phyloP scores from a whole-genome alignment of 441 rosid genomes.

The Erysimum cheiri region DNA sequence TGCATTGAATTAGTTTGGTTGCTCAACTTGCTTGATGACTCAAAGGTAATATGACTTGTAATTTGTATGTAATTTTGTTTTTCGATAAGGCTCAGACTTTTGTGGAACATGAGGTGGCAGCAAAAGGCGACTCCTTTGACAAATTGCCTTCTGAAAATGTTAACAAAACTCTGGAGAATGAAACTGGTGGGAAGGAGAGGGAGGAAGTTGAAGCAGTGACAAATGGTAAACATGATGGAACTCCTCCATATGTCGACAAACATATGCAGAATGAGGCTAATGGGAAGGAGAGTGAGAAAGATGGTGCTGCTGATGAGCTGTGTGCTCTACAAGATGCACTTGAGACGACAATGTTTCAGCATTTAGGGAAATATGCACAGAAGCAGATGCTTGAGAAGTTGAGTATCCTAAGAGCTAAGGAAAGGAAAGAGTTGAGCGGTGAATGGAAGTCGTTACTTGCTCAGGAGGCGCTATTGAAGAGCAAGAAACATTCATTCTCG shows the following conservation, averaged over 20 bases:
- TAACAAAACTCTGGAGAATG: background rate
- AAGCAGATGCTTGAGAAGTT: constrained; percentile 12
- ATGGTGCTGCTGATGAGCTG: background rate
- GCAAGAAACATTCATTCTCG: background rate
- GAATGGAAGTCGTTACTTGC: constrained; percentile 34
- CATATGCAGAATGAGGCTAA: background rate
- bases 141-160: background rate
- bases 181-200: background rate
- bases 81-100: background rate
- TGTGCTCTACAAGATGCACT: constrained; percentile 19
- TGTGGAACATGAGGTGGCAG: constrained; percentile 6
- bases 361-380: background rate
- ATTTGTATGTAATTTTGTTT: constrained; percentile 3
- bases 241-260: background rate
- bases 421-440: constrained; percentile 22
- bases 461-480: constrained; percentile 1
- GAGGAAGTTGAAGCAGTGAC: constrained; percentile 13
- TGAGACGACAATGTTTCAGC: constrained; percentile 15
- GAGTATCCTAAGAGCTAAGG: constrained; percentile 4
- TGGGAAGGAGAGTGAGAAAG: background rate
- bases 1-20: background rate
- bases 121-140: background rate
- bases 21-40: background rate
- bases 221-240: background rate
- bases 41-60: constrained; percentile 1